Conservation (phyloP, 2,329 filamentous ascomycete species). For the Aurifilum marmelostoma region DNA sequence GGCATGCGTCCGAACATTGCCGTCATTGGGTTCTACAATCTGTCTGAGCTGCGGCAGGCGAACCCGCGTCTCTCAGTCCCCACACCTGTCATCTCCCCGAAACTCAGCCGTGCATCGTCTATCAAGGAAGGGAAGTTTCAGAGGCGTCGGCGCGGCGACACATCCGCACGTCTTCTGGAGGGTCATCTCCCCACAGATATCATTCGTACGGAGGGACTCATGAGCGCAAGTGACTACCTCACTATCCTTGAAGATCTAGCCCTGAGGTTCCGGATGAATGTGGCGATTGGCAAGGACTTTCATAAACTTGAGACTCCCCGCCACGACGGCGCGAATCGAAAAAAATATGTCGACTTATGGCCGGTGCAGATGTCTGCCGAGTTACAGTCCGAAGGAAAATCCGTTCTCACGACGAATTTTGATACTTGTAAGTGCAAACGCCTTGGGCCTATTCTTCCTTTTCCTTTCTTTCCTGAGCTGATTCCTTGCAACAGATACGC, state of each 20-base stretch:
- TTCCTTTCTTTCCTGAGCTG: slow-evolving; percentile 25
- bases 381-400: slow-evolving; percentile 67
- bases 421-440: slow-evolving; percentile 70
- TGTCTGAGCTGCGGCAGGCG: slow-evolving; percentile 67
- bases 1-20: slow-evolving; percentile 91
- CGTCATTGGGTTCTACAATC: slow-evolving; percentile 77
- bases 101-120: background rate
- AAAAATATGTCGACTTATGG: slow-evolving; percentile 87
- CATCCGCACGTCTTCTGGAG: slow-evolving; percentile 58
- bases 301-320: slow-evolving; percentile 74
- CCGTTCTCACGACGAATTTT: slow-evolving; percentile 82
- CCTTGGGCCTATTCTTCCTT: background rate
- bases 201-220: slow-evolving; percentile 68
- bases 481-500: slow-evolving; percentile 54
- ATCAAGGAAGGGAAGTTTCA: slow-evolving; percentile 3
- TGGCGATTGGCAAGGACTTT: slow-evolving; percentile 83
- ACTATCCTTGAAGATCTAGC: slow-evolving; percentile 83
- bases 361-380: slow-evolving; percentile 93
- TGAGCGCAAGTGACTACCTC: slow-evolving; percentile 74
- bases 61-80: slow-evolving; percentile 12
- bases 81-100: background rate
- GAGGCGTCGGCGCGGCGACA: slow-evolving; percentile 53
- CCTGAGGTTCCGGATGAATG: slow-evolving; percentile 77
- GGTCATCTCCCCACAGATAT: slow-evolving; percentile 69
- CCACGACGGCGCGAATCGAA: slow-evolving; percentile 58